Evolutionary conservation across 257 asterid genomes (phyloP), one percentile per base, ranked within the genome.

Genomic region (Nicotiana attenuata): DNA sequence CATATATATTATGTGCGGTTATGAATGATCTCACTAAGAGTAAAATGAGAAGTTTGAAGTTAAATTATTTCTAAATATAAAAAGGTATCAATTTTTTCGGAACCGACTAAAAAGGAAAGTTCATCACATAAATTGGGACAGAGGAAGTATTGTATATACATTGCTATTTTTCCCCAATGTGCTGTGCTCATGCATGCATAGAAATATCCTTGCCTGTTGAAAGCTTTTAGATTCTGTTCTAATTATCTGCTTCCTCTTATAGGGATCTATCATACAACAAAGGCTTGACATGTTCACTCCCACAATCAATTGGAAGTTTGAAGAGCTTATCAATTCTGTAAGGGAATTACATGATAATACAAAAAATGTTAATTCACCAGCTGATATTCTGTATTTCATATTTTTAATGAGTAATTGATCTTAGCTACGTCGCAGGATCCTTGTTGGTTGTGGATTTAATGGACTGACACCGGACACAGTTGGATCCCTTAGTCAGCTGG

Each of bases 191-290:
- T 45, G 79, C 79, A 73, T 57, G 57, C 57, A 52, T 15, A 52
- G 50, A 24, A 75, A 75, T 75, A 24, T 75, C 50, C 1, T 50
- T 50, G 26, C 5, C 16, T 26, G 3, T 75, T 75, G 26, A 73
- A 24, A 15, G 45, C 52, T 41, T 64, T 26, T 5, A 64, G 13
- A 6, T 41, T 82, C 55, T 41, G n/a, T 50, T 81, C 22, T 75
- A 35, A 80, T 80, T 10, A 33, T 53, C 22, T 2, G 45, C n/a
- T 77, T 45, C 59, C 76, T 45, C 82, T 59, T 79, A 9, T 76
- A 96, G 99, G 93, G 99, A 96, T 89, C 89, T 96, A 55, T 96
- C 98, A 10, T 94, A 86, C 85, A 96, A 96, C 88, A 84, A 81
- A 87, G 92, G 79, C 5, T 63, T 96, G 90, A 88, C 82, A 0